Conservation (phyloP, 2,329 filamentous ascomycete genomes). For the Aspergillus piperis region DNA sequence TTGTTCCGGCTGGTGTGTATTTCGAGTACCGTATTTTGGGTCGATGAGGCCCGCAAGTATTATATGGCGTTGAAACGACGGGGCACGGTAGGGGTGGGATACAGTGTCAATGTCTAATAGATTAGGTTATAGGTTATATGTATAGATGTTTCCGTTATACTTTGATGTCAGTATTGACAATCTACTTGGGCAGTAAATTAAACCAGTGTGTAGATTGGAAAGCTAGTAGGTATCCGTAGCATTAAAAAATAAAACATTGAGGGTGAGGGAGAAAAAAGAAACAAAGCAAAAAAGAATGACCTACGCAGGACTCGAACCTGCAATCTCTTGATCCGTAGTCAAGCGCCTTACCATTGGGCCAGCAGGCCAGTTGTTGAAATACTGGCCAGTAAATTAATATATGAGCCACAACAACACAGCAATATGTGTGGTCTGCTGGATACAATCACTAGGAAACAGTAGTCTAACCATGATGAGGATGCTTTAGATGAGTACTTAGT, state of each 20-base stretch:
- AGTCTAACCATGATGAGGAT: too few relatives aligned
- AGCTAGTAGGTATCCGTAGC: too few relatives aligned
- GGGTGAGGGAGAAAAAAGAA: background rate
- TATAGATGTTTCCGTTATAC: background rate
- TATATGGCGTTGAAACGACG: conserved; percentile 33
- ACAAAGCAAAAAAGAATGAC: conserved; percentile 21
- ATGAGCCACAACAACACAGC: too few relatives aligned
- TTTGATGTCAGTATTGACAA: background rate
- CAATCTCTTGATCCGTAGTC: conserved; percentile 49
- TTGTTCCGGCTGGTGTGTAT: conserved; percentile 70
- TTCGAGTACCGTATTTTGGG: conserved; percentile 92
- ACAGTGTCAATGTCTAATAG: conserved; percentile 44
- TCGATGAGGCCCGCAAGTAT: conserved; percentile 86
- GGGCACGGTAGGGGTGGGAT: conserved; percentile 38
- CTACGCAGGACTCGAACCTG: conserved; percentile 48
- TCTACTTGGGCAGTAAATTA: background rate
- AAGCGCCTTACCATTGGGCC: conserved; percentile 28
- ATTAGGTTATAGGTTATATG: background rate
- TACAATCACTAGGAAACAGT: too few relatives aligned
- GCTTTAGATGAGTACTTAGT: too few relatives aligned
- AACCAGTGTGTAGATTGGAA: too few relatives aligned
- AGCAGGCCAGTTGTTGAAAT: conserved; percentile 15
- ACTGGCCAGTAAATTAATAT: too few relatives aligned
- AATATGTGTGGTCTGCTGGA: too few relatives aligned
- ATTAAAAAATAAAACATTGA: too few relatives aligned